Conservation (phyloP, 2,329 filamentous ascomycete species). For the Annulohypoxylon truncatum region DNA sequence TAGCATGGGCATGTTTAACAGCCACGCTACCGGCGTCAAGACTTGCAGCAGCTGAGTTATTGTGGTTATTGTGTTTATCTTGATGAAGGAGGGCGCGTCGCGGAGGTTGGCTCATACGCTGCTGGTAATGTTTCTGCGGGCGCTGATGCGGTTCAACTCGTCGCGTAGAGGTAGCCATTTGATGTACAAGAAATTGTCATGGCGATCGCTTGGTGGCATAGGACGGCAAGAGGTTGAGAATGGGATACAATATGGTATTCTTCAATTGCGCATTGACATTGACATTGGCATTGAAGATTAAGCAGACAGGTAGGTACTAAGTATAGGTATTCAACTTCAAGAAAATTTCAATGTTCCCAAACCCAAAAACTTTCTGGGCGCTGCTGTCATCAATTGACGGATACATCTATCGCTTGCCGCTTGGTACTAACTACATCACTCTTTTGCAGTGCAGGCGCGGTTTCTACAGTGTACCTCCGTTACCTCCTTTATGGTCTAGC, state of each 20-base stretch:
- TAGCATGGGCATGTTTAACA: constrained; percentile 40
- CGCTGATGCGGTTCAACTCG: constrained; percentile 46
- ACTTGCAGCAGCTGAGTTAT: constrained; percentile 21
- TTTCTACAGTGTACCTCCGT: constrained; percentile 5
- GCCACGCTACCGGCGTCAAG: constrained; percentile 30
- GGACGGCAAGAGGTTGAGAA: constrained; percentile 3
- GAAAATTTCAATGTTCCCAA: not conserved
- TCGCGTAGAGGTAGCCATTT: constrained; percentile 47
- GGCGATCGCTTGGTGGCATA: constrained; percentile 28
- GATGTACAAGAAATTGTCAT: constrained; percentile 20
- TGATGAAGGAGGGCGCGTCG: constrained; percentile 34
- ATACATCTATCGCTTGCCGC: not conserved
- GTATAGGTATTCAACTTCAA: not conserved
- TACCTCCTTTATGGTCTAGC: constrained; percentile 4
- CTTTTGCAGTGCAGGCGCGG: constrained; percentile 10
- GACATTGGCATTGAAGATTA: constrained; percentile 1
- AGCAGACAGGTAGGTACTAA: not conserved
- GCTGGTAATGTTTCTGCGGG: constrained; percentile 35
- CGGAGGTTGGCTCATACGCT: not conserved
- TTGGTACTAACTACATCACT: not conserved
- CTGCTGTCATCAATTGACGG: constrained; percentile 39
- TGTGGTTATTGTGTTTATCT: constrained; percentile 29
- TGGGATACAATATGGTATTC: constrained; percentile 21
- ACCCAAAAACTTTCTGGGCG: constrained; percentile 19
- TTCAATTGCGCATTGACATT: constrained; percentile 31